Conservation (phyloP, 257 asterid genomes). For the Plantago ovata region DNA sequence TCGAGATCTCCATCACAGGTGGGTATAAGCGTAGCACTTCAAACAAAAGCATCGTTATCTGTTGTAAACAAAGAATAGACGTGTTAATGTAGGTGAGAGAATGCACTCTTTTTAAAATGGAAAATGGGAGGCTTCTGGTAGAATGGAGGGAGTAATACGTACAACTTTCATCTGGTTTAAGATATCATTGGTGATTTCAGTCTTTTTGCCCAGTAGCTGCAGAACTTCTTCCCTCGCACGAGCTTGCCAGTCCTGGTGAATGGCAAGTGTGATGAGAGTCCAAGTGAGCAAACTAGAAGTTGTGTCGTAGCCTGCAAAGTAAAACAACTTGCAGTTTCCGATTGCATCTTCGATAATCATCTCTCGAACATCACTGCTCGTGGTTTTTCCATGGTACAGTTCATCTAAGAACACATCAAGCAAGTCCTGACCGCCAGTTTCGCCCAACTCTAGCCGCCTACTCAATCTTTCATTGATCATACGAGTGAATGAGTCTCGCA, state of each 20-base stretch:
- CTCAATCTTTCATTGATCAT: conserved; percentile 4
- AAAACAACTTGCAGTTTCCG: conserved; percentile 6
- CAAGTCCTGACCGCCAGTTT: conserved; percentile 9
- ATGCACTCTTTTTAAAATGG: background rate
- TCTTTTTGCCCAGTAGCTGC: background rate
- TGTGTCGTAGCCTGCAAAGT: conserved; percentile 9
- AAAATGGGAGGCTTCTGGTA: background rate
- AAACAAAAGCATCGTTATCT: conserved; percentile 22
- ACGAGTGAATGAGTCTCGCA: background rate
- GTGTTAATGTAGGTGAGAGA: background rate
- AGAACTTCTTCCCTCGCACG: conserved; percentile 10
- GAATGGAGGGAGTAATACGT: too few species aligned
- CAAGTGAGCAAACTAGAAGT: conserved; percentile 8
- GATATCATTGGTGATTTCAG: conserved; percentile 2
- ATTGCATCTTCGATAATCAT: conserved; percentile 1
- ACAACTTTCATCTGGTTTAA: conserved; percentile 3
- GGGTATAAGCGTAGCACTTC: conserved; percentile 25
- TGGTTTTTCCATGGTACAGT: background rate
- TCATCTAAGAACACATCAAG: conserved; percentile 17
- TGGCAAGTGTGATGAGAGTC: conserved; percentile 7
- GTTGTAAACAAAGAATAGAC: background rate
- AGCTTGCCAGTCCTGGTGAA: conserved; percentile 9
- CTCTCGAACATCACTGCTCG: background rate
- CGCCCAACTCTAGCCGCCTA: conserved; percentile 1
- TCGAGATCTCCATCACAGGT: conserved; percentile 9